A percentile compares a stretch with the other conserved stretches of the same genome.
Conservation (phyloP, 768 basidiomycete species). For the Rhodotorula toruloides region DNA sequence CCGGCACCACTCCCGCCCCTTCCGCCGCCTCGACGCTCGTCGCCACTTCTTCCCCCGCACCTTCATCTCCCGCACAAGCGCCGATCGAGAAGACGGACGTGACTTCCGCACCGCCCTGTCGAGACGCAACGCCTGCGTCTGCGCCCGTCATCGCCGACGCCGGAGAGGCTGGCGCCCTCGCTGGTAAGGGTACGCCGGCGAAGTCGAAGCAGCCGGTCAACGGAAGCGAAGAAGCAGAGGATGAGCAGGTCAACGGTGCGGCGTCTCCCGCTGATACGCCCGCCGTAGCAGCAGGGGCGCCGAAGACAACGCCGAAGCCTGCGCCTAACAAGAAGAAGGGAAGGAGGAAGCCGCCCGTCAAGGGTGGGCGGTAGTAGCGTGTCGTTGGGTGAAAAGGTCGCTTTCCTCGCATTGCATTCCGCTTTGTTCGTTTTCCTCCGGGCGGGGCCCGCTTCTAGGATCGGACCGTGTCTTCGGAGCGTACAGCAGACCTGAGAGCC, state of each 20-base stretch:
- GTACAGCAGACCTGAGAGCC: too few species aligned
- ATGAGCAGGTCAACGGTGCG: too few species aligned
- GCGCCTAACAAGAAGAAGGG: slow-evolving; percentile 23
- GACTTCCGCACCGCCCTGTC: background rate
- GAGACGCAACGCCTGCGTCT: background rate
- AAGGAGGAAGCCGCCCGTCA: slow-evolving; percentile 31
- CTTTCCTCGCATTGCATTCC: background rate
- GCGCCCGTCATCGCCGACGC: background rate
- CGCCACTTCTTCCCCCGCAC: background rate
- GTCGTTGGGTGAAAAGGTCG: too few species aligned
- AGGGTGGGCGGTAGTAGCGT: slow-evolving; percentile 14
- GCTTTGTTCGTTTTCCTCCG: background rate
- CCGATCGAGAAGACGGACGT: background rate
- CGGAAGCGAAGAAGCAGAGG: background rate
- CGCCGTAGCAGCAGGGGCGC: background rate
- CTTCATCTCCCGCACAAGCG: background rate
- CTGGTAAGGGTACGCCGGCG: background rate
- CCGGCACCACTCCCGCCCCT: slow-evolving; percentile 8
- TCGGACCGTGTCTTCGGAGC: too few species aligned
- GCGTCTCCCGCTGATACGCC: slow-evolving; percentile 14
- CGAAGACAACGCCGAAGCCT: slow-evolving; percentile 27
- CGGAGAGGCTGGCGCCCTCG: background rate
- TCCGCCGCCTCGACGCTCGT: background rate
- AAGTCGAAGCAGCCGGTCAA: background rate
- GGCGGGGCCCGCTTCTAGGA: background rate